phyloP scores from a whole-genome alignment of 163 green algal species.

The Chlamydomonas reinhardtii region DNA sequence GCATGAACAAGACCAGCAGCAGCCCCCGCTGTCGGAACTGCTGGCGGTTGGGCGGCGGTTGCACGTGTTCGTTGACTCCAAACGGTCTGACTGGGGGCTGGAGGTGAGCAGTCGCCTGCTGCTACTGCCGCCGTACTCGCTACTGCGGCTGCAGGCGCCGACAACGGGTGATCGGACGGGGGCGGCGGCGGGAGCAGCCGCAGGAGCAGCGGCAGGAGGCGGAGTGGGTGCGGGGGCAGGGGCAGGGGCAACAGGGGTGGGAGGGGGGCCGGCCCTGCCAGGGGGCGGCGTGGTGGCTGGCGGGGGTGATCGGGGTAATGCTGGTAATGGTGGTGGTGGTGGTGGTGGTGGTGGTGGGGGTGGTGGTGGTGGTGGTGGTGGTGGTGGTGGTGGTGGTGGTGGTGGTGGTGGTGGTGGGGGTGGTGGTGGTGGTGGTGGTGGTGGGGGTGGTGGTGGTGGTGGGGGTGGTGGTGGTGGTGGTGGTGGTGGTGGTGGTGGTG shows the following conservation, averaged over 20 bases:
- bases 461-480: too few species aligned
- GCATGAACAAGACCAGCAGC: neutral
- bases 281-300: neutral
- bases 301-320: too few species aligned
- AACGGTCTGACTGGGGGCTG: constrained; percentile 25
- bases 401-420: neutral
- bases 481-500: neutral
- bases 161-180: too few species aligned
- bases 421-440: neutral
- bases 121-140: constrained; percentile 37
- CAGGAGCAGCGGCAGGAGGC: neutral
- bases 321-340: neutral
- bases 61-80: constrained; percentile 30
- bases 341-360: too few species aligned
- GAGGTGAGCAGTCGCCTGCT: constrained; percentile 7
- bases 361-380: too few species aligned
- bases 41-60: neutral
- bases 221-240: too few species aligned
- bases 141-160: neutral
- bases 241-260: neutral
- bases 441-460: too few species aligned
- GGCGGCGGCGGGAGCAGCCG: too few species aligned
- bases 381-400: too few species aligned
- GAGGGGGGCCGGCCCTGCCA: too few species aligned
- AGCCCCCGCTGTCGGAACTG: neutral